Evolutionary conservation across 192 early-diverging fungal genomes (phyloP), one percentile per base, ranked within the genome.

Genomic region (Dimargaris cristalligena): DNA sequence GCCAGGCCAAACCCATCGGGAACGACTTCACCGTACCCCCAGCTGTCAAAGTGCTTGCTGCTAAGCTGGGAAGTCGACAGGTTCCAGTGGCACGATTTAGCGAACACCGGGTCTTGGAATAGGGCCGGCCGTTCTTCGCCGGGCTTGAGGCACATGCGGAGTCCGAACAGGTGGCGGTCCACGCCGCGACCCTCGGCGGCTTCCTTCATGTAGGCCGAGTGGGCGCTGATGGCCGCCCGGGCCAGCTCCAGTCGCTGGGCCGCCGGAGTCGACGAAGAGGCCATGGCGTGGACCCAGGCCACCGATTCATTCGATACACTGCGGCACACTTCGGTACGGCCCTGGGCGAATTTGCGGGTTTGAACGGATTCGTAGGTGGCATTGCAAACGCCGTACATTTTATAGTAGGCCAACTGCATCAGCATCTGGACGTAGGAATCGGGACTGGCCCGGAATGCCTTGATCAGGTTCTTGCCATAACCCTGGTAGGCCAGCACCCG

Each of bases 391-490:
- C 89, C 89, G 63, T 90, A 82, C 70, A 89, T 83, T 70, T 90
- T 89, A 71, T 80, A 92, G 75, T 97, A 94, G 20, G 91, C 95
- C 31, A 96, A 76, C 76, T 99, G 95, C 61, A 96, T 92, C 46
- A 87, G 82, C 92, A 99, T 92, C 63, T 89, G 87, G 29, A 79
- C 78, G 62, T 76, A 91, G 33, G 84, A 84, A 60, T 91, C 87
- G 14, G 86, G 86, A 23, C 86, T 88, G 59, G 73, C 79, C 56
- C 77, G 79, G 58, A 87, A 84, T 61, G 70, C 70, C 74, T 99
- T 99, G 79, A 96, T 94, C 65, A 79, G 60, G 63, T 90, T 82
- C 80, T 99, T 99, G 63, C 95, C 95, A 72, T 89, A 94, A 25
- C 83, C 86, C 31, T 81, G 67, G 66, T 87, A 99, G 38, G 84